A percentile compares a stretch with the other conserved stretches of the same genome.
Evolutionary conservation across 1,139 yeast genomes (phyloP).

Genomic region (Yamadazyma diospyri): DNA sequence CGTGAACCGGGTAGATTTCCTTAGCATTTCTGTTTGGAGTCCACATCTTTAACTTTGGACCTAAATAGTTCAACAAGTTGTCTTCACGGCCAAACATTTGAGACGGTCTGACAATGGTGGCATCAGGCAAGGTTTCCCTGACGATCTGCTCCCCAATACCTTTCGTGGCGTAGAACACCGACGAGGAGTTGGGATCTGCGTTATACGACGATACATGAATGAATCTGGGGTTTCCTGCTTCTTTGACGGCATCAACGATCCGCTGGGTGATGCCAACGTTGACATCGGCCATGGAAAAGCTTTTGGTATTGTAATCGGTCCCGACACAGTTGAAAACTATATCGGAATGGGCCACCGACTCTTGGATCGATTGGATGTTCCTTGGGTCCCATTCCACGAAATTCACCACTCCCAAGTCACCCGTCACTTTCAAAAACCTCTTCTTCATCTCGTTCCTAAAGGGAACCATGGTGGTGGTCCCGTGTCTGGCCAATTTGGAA

Average conservation of each 20-base stretch:
- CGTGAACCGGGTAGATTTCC: constrained; percentile 71
- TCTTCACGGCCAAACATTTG: constrained; percentile 81
- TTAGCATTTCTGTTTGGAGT: constrained; percentile 65
- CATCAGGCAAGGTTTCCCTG: constrained; percentile 63
- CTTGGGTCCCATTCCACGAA: constrained; percentile 81
- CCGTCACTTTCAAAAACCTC: constrained; percentile 77
- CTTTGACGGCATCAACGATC: constrained; percentile 70
- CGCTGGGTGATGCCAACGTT: constrained; percentile 78
- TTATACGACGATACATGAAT: constrained; percentile 80
- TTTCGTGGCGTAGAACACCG: constrained; percentile 75
- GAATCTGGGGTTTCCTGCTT: constrained; percentile 71
- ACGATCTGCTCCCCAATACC: constrained; percentile 77
- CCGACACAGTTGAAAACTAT: constrained; percentile 82
- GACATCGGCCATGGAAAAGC: constrained; percentile 78
- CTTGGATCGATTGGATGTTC: constrained; percentile 72
- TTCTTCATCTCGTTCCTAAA: constrained; percentile 77
- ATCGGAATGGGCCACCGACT: constrained; percentile 77
- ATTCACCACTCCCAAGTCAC: constrained; percentile 86
- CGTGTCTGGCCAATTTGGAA: constrained; percentile 75
- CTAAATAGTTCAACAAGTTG: constrained; percentile 62
- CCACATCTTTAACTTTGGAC: constrained; percentile 55
- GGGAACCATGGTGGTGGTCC: constrained; percentile 75
- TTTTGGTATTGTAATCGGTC: constrained; percentile 73
- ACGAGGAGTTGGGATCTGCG: constrained; percentile 66
- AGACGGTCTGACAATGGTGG: constrained; percentile 84